Percentiles rank a stretch among this genome's conserved stretches.
These are phyloP conservation scores for Dryas integrifolia DNA, from an alignment of 331 rosid genomes.

Conservation along the genomic window DNA sequence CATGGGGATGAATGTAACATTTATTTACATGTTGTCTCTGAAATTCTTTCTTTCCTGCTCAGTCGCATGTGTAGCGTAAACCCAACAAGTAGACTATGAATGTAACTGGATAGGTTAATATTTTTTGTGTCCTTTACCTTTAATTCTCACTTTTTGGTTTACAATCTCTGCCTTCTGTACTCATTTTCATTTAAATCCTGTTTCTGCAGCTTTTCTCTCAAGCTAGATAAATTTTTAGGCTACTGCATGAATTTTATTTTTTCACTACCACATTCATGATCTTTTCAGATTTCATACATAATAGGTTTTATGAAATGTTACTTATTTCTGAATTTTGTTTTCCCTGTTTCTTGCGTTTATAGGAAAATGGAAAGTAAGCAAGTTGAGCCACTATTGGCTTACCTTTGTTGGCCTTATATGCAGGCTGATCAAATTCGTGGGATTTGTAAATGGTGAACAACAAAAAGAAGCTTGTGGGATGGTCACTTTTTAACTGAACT, in stretches of 20 bases:
- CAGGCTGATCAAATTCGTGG: conserved; percentile 84
- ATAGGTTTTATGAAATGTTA: background rate
- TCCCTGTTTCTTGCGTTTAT: conserved; percentile 41
- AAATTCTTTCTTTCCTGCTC: background rate
- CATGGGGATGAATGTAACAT: background rate
- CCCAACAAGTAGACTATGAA: background rate
- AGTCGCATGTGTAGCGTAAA: background rate
- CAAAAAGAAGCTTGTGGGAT: conserved; percentile 62
- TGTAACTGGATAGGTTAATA: background rate
- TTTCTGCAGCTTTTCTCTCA: conserved; percentile 23
- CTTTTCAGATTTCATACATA: background rate
- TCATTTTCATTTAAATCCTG: conserved; percentile 15
- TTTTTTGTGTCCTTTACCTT: background rate
- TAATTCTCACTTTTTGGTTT: conserved; percentile 11
- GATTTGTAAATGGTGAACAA: conserved; percentile 15
- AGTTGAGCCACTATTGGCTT: conserved; percentile 42
- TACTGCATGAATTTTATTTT: background rate
- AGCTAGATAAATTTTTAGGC: background rate
- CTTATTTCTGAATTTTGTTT: conserved; percentile 20
- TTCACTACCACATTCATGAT: background rate
- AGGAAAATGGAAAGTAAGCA: conserved; percentile 35
- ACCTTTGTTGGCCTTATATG: conserved; percentile 88
- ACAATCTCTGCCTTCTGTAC: conserved; percentile 10
- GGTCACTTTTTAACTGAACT: conserved; percentile 28
- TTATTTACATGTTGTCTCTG: background rate